Evolutionary conservation across 1,284 basidiomycete genomes (phyloP).

Genomic region (Flammula alnicola): DNA sequence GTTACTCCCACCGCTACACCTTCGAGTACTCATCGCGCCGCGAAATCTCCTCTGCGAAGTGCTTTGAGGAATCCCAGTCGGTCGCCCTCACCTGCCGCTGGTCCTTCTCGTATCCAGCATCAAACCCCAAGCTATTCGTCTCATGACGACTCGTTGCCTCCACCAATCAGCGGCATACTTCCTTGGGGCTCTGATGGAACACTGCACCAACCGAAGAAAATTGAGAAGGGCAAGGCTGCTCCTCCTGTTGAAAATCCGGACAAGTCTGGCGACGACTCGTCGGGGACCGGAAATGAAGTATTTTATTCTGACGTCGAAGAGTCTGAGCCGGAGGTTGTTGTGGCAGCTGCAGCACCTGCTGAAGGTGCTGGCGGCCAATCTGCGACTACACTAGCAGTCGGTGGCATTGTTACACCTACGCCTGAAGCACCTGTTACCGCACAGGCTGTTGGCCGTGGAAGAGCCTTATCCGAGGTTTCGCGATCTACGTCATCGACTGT

Average conservation of each 20-base stretch:
- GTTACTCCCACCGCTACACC: no score
- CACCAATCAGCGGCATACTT: conserved; percentile 8
- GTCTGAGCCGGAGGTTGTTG: conserved; percentile 8
- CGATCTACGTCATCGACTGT: conserved; percentile 21
- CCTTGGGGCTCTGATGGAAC: conserved; percentile 12
- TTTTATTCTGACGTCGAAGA: conserved; percentile 26
- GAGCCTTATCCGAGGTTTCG: conserved; percentile 18
- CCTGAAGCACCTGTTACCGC: conserved; percentile 14
- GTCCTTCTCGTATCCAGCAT: conserved; percentile 1
- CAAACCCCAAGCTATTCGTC: background rate
- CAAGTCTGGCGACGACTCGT: conserved; percentile 23
- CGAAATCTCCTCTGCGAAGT: conserved; percentile 59
- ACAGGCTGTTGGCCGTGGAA: conserved; percentile 16
- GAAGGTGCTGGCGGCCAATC: no score
- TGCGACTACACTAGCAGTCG: no score
- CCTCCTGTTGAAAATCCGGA: conserved; percentile 10
- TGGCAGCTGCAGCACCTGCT: conserved; percentile 9
- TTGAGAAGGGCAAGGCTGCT: conserved; percentile 20
- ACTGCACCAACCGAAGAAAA: conserved; percentile 3
- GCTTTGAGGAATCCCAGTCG: conserved; percentile 61
- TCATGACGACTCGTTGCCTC: background rate
- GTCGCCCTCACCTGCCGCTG: conserved; percentile 45
- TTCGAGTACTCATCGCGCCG: background rate
- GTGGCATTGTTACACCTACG: no score
- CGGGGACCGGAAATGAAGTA: no score